Conservation (phyloP, 2,329 filamentous ascomycete genomes). For the Apiospora kogelbergensis region DNA sequence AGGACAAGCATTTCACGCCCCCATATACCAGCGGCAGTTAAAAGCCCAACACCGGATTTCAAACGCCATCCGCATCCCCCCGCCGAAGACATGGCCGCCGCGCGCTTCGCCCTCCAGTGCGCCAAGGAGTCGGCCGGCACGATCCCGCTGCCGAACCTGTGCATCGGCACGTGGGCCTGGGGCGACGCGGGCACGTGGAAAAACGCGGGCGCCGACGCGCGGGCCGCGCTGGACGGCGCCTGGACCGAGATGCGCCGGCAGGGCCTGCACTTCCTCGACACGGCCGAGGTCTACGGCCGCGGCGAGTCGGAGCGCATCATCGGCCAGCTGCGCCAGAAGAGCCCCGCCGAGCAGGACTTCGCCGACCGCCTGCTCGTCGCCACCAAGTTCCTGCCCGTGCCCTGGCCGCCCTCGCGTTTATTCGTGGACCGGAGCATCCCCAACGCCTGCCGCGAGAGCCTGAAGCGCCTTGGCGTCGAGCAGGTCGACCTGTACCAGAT, state of each 20-base stretch:
- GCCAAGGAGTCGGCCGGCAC: conserved; percentile 19
- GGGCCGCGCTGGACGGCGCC: conserved; percentile 34
- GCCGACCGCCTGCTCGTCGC: conserved; percentile 35
- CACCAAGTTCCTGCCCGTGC: conserved; percentile 39
- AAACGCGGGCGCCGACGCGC: conserved; percentile 30
- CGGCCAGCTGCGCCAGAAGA: conserved; percentile 36
- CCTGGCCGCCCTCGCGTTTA: conserved; percentile 29
- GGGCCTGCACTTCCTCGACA: conserved; percentile 44
- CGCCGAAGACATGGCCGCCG: conserved; percentile 9
- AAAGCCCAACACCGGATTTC: too few species aligned
- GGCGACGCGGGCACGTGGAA: conserved; percentile 17
- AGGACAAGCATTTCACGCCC: neutral
- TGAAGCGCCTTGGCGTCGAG: conserved; percentile 38
- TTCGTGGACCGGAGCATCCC: conserved; percentile 30
- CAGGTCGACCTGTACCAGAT: conserved; percentile 34
- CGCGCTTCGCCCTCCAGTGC: conserved; percentile 18
- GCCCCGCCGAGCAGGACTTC: conserved; percentile 24
- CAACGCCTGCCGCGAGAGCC: conserved; percentile 35
- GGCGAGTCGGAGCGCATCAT: conserved; percentile 42
- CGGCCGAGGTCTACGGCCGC: conserved; percentile 41
- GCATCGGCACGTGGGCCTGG: conserved; percentile 20
- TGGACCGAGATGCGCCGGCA: conserved; percentile 14
- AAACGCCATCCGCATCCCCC: too few species aligned
- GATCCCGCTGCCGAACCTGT: conserved; percentile 19
- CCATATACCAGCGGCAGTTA: too few species aligned